Conservation (phyloP, 1,284 basidiomycete genomes). For the Rhodofomes roseus region DNA sequence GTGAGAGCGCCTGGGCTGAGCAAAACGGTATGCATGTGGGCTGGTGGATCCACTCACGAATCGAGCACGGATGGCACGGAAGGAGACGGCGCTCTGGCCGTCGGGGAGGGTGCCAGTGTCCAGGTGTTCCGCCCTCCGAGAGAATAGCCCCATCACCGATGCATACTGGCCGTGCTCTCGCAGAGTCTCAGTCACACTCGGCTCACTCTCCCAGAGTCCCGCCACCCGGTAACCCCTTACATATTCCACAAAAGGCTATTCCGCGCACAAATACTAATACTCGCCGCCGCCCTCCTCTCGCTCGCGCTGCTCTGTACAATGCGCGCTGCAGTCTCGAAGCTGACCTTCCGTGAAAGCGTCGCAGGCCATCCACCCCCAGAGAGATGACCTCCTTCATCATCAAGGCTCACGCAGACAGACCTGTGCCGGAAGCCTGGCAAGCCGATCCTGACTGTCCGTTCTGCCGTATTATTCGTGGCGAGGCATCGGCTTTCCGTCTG, state of each 20-base stretch:
- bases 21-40: constrained; percentile 11
- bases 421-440: constrained; percentile 42
- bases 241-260: too few relatives aligned
- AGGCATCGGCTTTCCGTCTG: constrained; percentile 44
- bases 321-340: too few relatives aligned
- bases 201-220: too few relatives aligned
- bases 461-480: constrained; percentile 55
- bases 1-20: constrained; percentile 3
- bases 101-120: constrained; percentile 18
- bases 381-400: constrained; percentile 72
- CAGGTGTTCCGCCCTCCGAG: constrained; percentile 32
- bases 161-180: constrained; percentile 19
- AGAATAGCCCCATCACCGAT: constrained; percentile 41
- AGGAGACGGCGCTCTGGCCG: constrained; percentile 45
- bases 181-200: too few relatives aligned
- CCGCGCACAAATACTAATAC: too few relatives aligned
- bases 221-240: too few relatives aligned
- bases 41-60: constrained; percentile 50
- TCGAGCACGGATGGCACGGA: constrained; percentile 64
- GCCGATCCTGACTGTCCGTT: constrained; percentile 50
- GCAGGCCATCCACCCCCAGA: too few relatives aligned
- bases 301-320: not conserved
- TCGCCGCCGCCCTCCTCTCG: not conserved
- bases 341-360: too few relatives aligned
- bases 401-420: constrained; percentile 50